Percentiles rank a stretch among this genome's conserved stretches.
Evolutionary conservation across 2,329 filamentous ascomycete genomes (phyloP).

Genomic region (Arthrocladium fulminans): DNA sequence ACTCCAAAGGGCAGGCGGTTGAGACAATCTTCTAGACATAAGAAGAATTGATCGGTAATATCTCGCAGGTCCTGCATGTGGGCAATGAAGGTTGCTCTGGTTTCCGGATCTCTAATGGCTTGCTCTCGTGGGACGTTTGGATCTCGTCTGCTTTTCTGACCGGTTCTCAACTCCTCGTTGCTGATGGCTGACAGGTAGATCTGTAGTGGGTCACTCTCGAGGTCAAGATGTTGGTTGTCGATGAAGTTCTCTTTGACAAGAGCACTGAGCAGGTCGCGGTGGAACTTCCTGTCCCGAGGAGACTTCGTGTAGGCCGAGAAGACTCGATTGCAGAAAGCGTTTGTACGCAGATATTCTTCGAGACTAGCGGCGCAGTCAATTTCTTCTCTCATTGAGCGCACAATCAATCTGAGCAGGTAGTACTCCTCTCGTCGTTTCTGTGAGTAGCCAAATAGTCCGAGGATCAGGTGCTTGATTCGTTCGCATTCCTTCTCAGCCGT

Average conservation of each 20-base stretch:
- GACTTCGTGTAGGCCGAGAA: conserved; percentile 82
- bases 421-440: conserved; percentile 97
- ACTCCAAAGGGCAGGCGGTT: conserved; percentile 89
- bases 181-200: conserved; percentile 95
- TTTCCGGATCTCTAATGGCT: conserved; percentile 93
- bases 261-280: conserved; percentile 75
- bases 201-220: conserved; percentile 95
- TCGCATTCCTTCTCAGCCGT: conserved; percentile 88
- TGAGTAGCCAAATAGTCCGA: conserved; percentile 94
- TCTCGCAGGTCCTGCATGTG: conserved; percentile 89
- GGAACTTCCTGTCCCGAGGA: conserved; percentile 82
- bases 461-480: conserved; percentile 83
- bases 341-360: conserved; percentile 79
- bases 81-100: conserved; percentile 82
- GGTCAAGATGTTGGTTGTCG: conserved; percentile 78
- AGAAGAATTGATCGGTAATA: conserved; percentile 84
- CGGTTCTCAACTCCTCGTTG: conserved; percentile 91
- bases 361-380: conserved; percentile 63
- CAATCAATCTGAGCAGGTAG: conserved; percentile 82
- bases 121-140: conserved; percentile 82
- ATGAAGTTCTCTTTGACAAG: conserved; percentile 87
- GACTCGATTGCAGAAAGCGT: conserved; percentile 87
- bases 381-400: conserved; percentile 75
- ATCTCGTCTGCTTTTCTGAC: conserved; percentile 68
- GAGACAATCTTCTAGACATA: conserved; percentile 69